Evolutionary conservation across 2,329 filamentous ascomycete species (phyloP), one percentile per base, ranked within the genome.

Genomic region (Beauveria sp.): DNA sequence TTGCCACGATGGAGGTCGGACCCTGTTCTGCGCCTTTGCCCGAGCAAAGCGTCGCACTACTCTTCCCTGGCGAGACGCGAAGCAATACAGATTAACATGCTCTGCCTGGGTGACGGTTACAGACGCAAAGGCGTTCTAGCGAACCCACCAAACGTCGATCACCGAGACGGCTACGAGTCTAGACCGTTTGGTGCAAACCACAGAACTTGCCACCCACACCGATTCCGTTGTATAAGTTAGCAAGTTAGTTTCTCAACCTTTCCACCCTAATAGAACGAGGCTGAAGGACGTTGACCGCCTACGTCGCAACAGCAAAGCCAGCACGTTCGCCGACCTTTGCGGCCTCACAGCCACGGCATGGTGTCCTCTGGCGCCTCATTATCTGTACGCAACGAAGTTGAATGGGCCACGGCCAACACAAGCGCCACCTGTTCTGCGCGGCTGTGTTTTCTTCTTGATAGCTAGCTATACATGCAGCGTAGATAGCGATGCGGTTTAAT

Each of bases 221-320:
- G 24, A 26, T 40, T 31, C 40, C 52, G 16, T 20, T 31, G 22
- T 55, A 20, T 22, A 20, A 24, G n/a, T 43, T 38, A 5, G 28
- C 18, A 20, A 24, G n/a, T 43, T 38, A 5, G 28, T 16, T 22
- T 6, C 34, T 31, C 9, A 18, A 22, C 38, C 3, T 5, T 5
- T 9, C n/a, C 40, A 55, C 16, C 52, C 26, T 22, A 26, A 28
- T 20, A 7, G 43, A 59, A 40, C 24, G 56, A 59, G 56, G 56
- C 46, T 51, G 46, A 59, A 48, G 14, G 18, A 38, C 10, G 24
- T 43, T 59, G 56, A 59, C 56, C 56, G 56, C 56, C n/a, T 40
- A 12, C 18, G 34, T 49, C 43, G 46, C 22, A 38, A 59, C 51
- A 51, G 56, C 46, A 59, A 58, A 58, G 26, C 9, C 22, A 14